Percentiles rank a stretch among this genome's conserved stretches.
These are phyloP conservation scores for Zizania latifolia DNA, from an alignment of 176 grass and related monocot species.

Conservation along the genomic window DNA sequence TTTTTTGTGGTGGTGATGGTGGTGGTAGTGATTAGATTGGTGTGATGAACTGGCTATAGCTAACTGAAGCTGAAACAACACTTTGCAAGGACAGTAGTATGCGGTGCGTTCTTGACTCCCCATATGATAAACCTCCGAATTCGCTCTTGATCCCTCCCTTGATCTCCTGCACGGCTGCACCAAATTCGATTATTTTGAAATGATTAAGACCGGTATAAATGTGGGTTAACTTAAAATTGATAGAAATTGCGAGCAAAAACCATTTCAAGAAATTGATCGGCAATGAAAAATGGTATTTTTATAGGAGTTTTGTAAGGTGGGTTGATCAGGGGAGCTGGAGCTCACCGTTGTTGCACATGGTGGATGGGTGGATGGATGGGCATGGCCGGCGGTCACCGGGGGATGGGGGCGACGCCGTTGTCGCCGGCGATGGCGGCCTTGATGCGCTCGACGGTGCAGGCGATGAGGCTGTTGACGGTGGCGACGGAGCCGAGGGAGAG, in stretches of 20 bases:
- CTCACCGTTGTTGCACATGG: slow-evolving; percentile 11
- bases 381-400: slow-evolving; percentile 8
- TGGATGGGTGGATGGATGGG: background rate
- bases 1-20: background rate
- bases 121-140: slow-evolving; percentile 37
- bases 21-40: slow-evolving; percentile 18
- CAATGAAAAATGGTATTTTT: background rate
- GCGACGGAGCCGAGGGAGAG: slow-evolving; percentile 81
- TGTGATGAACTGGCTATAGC: background rate
- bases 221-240: background rate
- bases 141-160: slow-evolving; percentile 36
- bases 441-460: slow-evolving; percentile 83
- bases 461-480: slow-evolving; percentile 79
- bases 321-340: background rate
- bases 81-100: slow-evolving; percentile 61
- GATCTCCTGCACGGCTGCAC: background rate
- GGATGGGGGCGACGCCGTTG: background rate
- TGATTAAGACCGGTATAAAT: background rate
- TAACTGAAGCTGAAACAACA: slow-evolving; percentile 29
- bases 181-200: no score
- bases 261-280: background rate
- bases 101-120: slow-evolving; percentile 99
- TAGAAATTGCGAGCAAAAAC: background rate
- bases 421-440: slow-evolving; percentile 52
- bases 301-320: background rate